These are phyloP conservation scores for Drechslera avenae DNA, from an alignment of 2,329 filamentous ascomycete genomes.

Conservation along the genomic window DNA sequence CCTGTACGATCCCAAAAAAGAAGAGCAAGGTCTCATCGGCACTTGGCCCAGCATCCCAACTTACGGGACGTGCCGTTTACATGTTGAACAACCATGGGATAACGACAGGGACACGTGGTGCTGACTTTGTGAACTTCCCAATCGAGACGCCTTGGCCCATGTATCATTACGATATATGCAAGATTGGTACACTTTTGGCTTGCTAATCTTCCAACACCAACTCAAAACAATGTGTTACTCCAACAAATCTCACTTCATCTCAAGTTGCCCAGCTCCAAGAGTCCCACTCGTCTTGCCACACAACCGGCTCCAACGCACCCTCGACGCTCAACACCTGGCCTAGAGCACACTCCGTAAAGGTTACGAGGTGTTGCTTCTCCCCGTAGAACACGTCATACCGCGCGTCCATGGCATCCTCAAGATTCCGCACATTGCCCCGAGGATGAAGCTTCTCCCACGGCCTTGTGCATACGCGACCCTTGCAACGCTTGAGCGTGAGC, in stretches of 20 bases:
- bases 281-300: constrained; percentile 26
- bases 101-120: too few species aligned
- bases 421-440: constrained; percentile 55
- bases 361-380: constrained; percentile 56
- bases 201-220: too few species aligned
- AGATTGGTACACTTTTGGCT: too few species aligned
- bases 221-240: too few species aligned
- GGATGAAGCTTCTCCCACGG: constrained; percentile 66
- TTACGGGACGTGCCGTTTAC: too few species aligned
- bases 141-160: too few species aligned
- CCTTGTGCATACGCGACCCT: constrained; percentile 57
- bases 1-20: too few species aligned
- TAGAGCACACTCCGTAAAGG: constrained; percentile 59
- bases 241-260: background rate
- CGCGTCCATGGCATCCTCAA: constrained; percentile 57
- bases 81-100: too few species aligned
- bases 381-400: constrained; percentile 61
- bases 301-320: constrained; percentile 46
- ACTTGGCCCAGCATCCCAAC: too few species aligned
- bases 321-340: constrained; percentile 62
- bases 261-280: constrained; percentile 22
- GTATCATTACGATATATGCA: too few species aligned
- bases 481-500: constrained; percentile 66
- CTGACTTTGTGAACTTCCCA: too few species aligned
- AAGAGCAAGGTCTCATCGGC: too few species aligned